Base-by-base conservation (phyloP, 108 stramenopile species). In the Pseudonitzschia delicatissima region DNA sequence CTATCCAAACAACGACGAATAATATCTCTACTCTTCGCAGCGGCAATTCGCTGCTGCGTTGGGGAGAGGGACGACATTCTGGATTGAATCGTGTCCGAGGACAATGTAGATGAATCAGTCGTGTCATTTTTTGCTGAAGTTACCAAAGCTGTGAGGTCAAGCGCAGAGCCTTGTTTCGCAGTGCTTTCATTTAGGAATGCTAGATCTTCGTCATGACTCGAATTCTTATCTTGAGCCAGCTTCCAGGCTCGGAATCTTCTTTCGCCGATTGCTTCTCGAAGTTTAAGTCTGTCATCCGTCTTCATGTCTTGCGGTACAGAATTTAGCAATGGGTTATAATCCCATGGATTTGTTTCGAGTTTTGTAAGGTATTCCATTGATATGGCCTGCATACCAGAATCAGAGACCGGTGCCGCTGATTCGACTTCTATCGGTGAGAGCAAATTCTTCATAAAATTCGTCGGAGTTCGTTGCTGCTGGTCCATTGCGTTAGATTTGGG, bases 231-330 rank as follows among this genome's bases (percentile, higher is more conserved):
- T 32, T 78, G 77, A 0, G 84, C 76, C 28, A 80, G 51, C 65
- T 89, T 82, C 90, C 90, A 94, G 7, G 69, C 79, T 8, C 84
- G 78, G 40, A 69, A 88, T 36, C 79, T 60, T n/a, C 86, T 75
- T 42, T 94, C 92, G 18, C 92, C 92, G 47, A 94, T 86, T 6
- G 92, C 92, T 48, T 89, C 88, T 44, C 82, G 62, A 17, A 94
- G 76, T 51, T 82, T 85, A 3, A 86, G 74, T 50, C 66, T 82
- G 31, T 67, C 34, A 34, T 66, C 55, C 13, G 26, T 59, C 5
- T 57, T 66, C 4, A 57, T 40, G 17, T 40, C 68, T 47, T 33
- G 3, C 29, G 66, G 25, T 28, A 69, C 48, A 20, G 87, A 74
- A 20, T 80, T 69, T 51, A 93, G 84, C 51, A 92, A 68, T 9